Percentiles rank a stretch among this genome's conserved stretches.
phyloP scores from a whole-genome alignment of 1,284 basidiomycete genomes.

The Irpex rosettiformis region DNA sequence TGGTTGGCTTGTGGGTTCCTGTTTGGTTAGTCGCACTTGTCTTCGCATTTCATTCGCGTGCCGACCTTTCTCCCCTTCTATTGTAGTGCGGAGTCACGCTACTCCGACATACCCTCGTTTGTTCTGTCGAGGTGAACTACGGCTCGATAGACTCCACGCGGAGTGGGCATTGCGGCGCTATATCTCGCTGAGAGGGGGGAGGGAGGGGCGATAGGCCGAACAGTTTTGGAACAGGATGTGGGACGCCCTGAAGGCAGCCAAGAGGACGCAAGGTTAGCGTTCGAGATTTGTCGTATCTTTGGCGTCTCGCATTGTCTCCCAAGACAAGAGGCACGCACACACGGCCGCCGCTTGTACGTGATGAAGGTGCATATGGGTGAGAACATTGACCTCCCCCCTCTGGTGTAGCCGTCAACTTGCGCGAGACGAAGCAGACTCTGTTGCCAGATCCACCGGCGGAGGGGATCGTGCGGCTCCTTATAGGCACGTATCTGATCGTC shows the following conservation, averaged over 20 bases:
- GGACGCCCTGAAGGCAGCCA: constrained; percentile 6
- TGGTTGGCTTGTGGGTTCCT: not conserved
- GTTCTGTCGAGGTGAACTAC: not conserved
- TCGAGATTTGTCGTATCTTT: not conserved
- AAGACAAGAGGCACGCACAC: constrained; percentile 1
- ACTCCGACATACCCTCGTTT: not conserved
- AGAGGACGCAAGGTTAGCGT: constrained; percentile 7
- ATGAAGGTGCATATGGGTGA: not conserved
- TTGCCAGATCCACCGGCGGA: constrained; percentile 12
- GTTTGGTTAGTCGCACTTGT: not conserved
- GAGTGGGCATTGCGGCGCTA: constrained; percentile 6
- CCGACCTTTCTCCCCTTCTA: constrained; percentile 4
- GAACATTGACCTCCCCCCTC: not conserved
- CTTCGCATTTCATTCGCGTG: not conserved
- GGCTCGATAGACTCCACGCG: constrained; percentile 1
- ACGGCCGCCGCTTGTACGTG: constrained; percentile 7
- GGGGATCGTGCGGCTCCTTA: constrained; percentile 7
- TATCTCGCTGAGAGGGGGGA: not conserved
- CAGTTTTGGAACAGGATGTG: not conserved
- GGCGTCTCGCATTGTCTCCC: constrained; percentile 15
- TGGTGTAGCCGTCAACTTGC: not conserved
- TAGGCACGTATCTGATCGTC: constrained; percentile 15
- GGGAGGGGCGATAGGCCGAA: constrained; percentile 6
- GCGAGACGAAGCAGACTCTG: not conserved
- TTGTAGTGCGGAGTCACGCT: not conserved